A percentile compares a stretch with the other conserved stretches of the same genome.
Conservation (phyloP, 106 monocot genomes). For the Xerophyta viscosa region DNA sequence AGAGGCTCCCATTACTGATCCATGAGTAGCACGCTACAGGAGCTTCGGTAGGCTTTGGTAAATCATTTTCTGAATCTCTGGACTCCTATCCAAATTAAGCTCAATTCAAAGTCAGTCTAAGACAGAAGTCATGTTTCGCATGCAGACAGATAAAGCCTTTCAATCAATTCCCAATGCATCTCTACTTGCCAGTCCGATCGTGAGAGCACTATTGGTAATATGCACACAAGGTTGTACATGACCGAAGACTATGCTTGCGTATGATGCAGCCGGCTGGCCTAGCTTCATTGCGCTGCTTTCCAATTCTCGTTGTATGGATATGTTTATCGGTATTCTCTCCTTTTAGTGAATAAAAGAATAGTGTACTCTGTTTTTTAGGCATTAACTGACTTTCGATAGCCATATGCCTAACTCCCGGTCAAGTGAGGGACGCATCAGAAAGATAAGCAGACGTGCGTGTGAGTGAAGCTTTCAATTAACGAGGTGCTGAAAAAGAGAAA, state of each 20-base stretch:
- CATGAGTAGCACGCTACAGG: constrained; percentile 1
- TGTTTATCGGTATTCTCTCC: constrained; percentile 3
- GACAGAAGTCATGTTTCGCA: constrained; percentile 4
- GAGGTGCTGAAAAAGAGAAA: no score
- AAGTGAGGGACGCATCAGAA: constrained; percentile 1
- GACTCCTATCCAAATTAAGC: background rate
- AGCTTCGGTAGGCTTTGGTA: constrained; percentile 5
- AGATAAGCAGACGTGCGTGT: constrained; percentile 4
- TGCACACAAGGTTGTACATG: constrained; percentile 1
- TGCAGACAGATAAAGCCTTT: constrained; percentile 2
- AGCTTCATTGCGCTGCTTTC: constrained; percentile 1
- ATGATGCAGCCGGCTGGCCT: background rate
- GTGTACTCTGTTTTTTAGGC: constrained; percentile 1
- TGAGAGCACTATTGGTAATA: constrained; percentile 1
- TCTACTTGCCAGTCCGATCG: no score
- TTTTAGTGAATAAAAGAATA: constrained; percentile 2
- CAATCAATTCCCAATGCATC: no score
- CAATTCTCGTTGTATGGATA: constrained; percentile 3
- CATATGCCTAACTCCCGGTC: constrained; percentile 6
- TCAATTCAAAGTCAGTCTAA: constrained; percentile 4
- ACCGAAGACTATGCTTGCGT: constrained; percentile 1
- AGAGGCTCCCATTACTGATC: constrained; percentile 1
- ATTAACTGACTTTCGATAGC: constrained; percentile 1
- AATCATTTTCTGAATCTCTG: background rate
- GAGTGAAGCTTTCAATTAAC: constrained; percentile 1